Evolutionary conservation across 1,139 yeast genomes (phyloP), one percentile per base, ranked within the genome.

Genomic region (Kodamaea ohmeri): DNA sequence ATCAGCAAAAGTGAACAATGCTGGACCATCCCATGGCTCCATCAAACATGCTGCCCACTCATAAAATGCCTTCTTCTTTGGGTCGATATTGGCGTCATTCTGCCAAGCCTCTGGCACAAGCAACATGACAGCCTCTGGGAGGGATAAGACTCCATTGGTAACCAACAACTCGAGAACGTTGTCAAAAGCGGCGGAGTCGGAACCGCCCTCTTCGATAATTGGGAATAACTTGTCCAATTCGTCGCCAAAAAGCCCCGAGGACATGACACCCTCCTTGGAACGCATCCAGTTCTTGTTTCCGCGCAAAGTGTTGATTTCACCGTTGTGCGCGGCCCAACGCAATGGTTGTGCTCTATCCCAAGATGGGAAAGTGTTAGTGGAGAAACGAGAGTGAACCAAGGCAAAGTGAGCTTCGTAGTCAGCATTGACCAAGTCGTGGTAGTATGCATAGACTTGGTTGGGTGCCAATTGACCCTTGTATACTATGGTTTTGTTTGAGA

Each of bases 1-100:
- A 63, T 92, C 97, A 25, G 97, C 94, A 65, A 92, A 92, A 25
- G 96, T 89, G 71, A 92, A 87, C 53, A 92, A 73, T 29, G 97
- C 97, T 25, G 98, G 98, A 50, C 98, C 98, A 67, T 92, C 98
- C 98, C 98, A 92, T 15, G 98, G 97, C 69, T 92, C 98, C 97
- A 92, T 92, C 51, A 90, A 70, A 67, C 97, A 89, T 13, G 98
- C 96, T 35, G 97, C 97, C 98, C 98, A 92, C 65, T 92, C 97
- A 66, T 90, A 92, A 64, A 94, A 92, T 0, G 97, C 97, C 55
- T 77, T 81, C 69, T 89, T 86, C 59, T 84, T 83, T 39, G 95
- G 88, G 61, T 90, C 96, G 82, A 90, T 89, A 48, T 75, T 63
- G 42, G 70, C 67, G 63, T 89, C 92, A 60, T 86, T 85, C 63